phyloP scores from a whole-genome alignment of 805 yeast species.

The Schizosaccharomyces lindneri region DNA sequence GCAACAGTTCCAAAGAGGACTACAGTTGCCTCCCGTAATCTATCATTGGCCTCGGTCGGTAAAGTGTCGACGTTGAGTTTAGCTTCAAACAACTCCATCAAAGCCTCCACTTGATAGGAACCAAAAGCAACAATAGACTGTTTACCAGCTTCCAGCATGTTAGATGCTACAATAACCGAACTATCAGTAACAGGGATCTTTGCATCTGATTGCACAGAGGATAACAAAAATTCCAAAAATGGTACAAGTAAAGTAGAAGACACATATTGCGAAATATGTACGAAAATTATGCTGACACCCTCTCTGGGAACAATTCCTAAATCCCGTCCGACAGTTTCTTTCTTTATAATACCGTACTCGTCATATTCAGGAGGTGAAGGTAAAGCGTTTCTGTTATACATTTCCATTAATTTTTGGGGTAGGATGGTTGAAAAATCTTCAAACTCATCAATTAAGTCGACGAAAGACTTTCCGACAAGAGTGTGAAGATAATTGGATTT shows the following conservation, averaged over 20 bases:
- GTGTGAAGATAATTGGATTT: background rate
- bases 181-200: constrained; percentile 16
- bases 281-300: constrained; percentile 16
- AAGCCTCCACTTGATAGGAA: constrained; percentile 33
- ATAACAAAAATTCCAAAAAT: constrained; percentile 19
- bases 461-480: background rate
- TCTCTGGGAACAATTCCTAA: constrained; percentile 23
- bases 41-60: constrained; percentile 24
- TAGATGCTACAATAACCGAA: constrained; percentile 49
- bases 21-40: constrained; percentile 53
- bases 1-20: constrained; percentile 81
- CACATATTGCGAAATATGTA: constrained; percentile 34
- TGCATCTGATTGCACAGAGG: background rate
- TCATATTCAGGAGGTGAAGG: constrained; percentile 63
- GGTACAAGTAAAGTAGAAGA: constrained; percentile 32
- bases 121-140: constrained; percentile 46
- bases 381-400: constrained; percentile 31
- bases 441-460: background rate
- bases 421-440: background rate
- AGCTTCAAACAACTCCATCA: constrained; percentile 61
- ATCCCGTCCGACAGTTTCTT: constrained; percentile 66
- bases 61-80: constrained; percentile 18
- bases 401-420: background rate
- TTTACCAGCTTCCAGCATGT: constrained; percentile 74
- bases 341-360: constrained; percentile 52